Evolutionary conservation across 2,329 filamentous ascomycete genomes (phyloP).

Genomic region (Coleophoma eucalyptorum): DNA sequence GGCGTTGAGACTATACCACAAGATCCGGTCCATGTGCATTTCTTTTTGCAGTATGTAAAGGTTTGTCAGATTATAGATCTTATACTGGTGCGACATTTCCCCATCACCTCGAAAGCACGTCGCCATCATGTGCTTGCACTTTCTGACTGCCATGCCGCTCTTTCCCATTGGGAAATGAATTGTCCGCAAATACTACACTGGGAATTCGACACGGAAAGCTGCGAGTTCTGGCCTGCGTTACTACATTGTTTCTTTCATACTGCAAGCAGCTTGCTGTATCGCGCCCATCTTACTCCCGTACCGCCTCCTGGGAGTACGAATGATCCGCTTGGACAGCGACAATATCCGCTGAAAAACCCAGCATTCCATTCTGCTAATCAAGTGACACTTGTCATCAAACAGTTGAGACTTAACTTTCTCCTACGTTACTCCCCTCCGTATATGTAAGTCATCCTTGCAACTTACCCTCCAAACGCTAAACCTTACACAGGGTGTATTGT

Average conservation of each 20-base stretch:
- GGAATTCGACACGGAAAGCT: constrained; percentile 65
- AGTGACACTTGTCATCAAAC: neutral
- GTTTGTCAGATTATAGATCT: constrained; percentile 96
- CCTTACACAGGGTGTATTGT: neutral
- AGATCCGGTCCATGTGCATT: constrained; percentile 84
- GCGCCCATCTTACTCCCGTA: neutral
- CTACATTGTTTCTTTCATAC: constrained; percentile 53
- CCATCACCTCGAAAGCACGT: constrained; percentile 73
- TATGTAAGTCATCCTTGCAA: neutral
- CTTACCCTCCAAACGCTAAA: neutral
- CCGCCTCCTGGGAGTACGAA: neutral
- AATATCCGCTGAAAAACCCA: neutral
- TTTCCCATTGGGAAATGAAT: constrained; percentile 94
- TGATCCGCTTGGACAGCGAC: neutral
- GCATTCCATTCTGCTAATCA: neutral
- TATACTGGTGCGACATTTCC: constrained; percentile 92
- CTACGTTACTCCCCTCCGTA: neutral
- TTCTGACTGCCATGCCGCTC: constrained; percentile 92
- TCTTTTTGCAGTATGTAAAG: constrained; percentile 96
- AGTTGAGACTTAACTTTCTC: neutral
- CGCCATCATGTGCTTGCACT: constrained; percentile 88
- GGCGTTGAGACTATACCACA: constrained; percentile 52
- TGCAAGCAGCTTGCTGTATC: neutral
- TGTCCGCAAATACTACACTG: constrained; percentile 90
- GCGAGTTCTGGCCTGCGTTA: constrained; percentile 93